Evolutionary conservation across 1,139 yeast genomes (phyloP).

Genomic region (Pichia norvegensis): DNA sequence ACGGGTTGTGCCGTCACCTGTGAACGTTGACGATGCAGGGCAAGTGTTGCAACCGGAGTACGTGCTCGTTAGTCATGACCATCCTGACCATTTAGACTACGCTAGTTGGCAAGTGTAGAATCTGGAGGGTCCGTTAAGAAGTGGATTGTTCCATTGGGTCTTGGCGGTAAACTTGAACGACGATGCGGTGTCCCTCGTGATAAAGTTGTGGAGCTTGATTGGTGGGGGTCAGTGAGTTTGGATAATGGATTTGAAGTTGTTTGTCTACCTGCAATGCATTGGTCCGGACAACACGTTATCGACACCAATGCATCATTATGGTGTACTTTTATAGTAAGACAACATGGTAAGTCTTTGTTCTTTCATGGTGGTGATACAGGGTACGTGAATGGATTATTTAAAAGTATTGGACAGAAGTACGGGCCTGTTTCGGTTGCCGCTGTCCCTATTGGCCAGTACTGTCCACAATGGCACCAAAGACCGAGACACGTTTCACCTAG

Average conservation of each 20-base stretch:
- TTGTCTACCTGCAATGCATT: slow-evolving; percentile 95
- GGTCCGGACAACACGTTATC: slow-evolving; percentile 78
- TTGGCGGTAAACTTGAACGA: slow-evolving; percentile 50
- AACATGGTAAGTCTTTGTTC: slow-evolving; percentile 59
- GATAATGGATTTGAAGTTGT: slow-evolving; percentile 64
- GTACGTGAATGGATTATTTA: slow-evolving; percentile 63
- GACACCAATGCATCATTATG: slow-evolving; percentile 79
- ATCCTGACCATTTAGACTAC: slow-evolving; percentile 86
- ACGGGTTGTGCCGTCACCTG: slow-evolving; percentile 67
- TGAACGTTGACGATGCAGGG: slow-evolving; percentile 51
- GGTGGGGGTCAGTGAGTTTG: slow-evolving; percentile 65
- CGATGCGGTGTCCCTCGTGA: slow-evolving; percentile 41
- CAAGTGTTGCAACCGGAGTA: slow-evolving; percentile 49
- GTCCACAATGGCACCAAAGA: slow-evolving; percentile 90
- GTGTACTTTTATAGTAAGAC: slow-evolving; percentile 73
- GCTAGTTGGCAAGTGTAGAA: slow-evolving; percentile 35
- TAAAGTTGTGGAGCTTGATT: slow-evolving; percentile 60
- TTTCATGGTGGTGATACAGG: slow-evolving; percentile 97
- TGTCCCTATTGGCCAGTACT: slow-evolving; percentile 90
- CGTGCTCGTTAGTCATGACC: slow-evolving; percentile 83
- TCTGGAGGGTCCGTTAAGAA: slow-evolving; percentile 68
- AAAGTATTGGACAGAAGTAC: slow-evolving; percentile 50
- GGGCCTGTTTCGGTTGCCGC: slow-evolving; percentile 65
- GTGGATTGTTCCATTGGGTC: slow-evolving; percentile 87
- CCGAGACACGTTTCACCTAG: slow-evolving; percentile 83